Conservation (phyloP, 2,329 filamentous ascomycete genomes). For the Magnaporthiopsis poae region DNA sequence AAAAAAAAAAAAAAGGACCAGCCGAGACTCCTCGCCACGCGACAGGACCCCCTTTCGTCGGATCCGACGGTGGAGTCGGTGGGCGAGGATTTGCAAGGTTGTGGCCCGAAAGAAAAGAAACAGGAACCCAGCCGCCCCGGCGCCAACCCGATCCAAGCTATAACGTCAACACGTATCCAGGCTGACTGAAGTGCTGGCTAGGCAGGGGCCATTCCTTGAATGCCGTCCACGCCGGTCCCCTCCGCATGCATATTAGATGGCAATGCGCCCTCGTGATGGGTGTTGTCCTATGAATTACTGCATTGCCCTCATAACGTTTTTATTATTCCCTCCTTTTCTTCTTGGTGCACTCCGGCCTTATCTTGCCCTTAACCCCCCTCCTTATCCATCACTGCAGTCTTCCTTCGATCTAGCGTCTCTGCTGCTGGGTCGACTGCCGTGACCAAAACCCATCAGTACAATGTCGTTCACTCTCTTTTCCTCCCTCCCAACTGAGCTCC, state of each 20-base stretch:
- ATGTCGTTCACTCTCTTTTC: conserved; percentile 23
- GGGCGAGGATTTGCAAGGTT: background rate
- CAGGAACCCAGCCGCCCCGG: background rate
- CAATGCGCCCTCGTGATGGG: background rate
- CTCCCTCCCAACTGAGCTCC: conserved; percentile 28
- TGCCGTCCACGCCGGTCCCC: background rate
- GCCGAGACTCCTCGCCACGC: background rate
- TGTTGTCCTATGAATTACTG: background rate
- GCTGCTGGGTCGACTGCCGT: background rate
- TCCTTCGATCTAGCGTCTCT: background rate
- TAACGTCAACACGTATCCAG: background rate
- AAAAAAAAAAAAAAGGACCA: background rate
- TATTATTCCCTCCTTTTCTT: background rate
- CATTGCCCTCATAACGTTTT: background rate
- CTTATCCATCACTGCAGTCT: background rate
- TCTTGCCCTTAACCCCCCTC: background rate
- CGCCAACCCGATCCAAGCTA: background rate
- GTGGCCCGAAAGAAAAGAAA: background rate
- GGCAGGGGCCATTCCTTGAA: background rate
- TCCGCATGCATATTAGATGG: conserved; percentile 1
- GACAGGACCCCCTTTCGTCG: background rate
- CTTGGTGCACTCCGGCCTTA: background rate
- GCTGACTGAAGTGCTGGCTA: background rate
- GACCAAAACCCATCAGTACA: background rate
- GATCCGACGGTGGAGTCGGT: background rate